Conservation (phyloP, 768 basidiomycete species). For the Collybiopsis confluens region DNA sequence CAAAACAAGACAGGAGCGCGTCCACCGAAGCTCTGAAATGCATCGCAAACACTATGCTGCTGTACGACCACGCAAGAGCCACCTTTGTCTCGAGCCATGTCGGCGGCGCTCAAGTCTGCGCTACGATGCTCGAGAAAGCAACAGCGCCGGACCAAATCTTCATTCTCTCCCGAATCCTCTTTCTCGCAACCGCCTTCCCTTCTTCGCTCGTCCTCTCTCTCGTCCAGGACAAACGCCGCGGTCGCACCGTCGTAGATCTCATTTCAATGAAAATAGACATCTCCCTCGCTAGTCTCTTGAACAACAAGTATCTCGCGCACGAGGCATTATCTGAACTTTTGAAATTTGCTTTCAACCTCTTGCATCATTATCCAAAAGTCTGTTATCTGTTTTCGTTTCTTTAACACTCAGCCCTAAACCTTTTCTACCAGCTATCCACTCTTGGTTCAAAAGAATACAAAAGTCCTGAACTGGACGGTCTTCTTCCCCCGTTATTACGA, state of each 20-base stretch:
- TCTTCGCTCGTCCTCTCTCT: constrained; percentile 49
- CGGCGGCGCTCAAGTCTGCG: constrained; percentile 54
- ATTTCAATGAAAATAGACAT: constrained; percentile 58
- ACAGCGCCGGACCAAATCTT: constrained; percentile 61
- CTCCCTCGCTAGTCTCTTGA: constrained; percentile 43
- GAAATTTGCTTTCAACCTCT: constrained; percentile 80
- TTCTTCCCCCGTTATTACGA: constrained; percentile 71
- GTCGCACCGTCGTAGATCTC: constrained; percentile 56
- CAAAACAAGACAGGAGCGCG: constrained; percentile 53
- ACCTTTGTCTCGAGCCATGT: constrained; percentile 57
- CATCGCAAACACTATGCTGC: constrained; percentile 75
- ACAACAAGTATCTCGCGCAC: constrained; percentile 48
- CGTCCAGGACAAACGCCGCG: constrained; percentile 60
- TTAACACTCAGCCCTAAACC: neutral
- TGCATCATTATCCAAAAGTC: constrained; percentile 80
- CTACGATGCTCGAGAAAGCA: constrained; percentile 65
- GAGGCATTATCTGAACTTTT: constrained; percentile 82
- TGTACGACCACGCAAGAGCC: constrained; percentile 57
- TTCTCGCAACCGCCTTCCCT: constrained; percentile 63
- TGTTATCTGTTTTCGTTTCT: constrained; percentile 4
- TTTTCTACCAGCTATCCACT: constrained; percentile 30
- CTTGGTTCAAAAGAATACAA: constrained; percentile 38
- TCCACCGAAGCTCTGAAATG: constrained; percentile 69
- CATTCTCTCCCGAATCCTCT: constrained; percentile 71
- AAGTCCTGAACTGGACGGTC: constrained; percentile 66